phyloP scores from a whole-genome alignment of 1,284 basidiomycete genomes.

The Erythrobasidium hasegawianum region DNA sequence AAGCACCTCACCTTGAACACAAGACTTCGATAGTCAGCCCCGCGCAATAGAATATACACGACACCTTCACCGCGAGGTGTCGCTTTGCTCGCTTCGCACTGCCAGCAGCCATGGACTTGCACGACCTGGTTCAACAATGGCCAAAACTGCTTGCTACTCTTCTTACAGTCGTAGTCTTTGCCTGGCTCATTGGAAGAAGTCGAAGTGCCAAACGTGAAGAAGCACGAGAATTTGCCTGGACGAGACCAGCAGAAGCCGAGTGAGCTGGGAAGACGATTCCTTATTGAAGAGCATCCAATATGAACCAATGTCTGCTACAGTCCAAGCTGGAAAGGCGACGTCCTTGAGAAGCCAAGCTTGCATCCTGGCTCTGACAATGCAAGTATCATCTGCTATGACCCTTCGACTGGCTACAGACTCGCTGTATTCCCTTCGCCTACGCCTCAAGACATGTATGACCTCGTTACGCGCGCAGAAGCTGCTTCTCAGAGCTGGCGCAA shows the following conservation, averaged over 20 bases:
- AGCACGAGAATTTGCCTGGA: slow-evolving; percentile 6
- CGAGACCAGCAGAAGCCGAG: slow-evolving; percentile 20
- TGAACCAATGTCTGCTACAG: slow-evolving; percentile 4
- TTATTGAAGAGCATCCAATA: neutral
- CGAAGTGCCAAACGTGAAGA: neutral
- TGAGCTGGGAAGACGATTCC: neutral
- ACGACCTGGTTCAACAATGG: no score
- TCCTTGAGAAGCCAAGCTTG: slow-evolving; percentile 5
- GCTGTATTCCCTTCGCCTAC: slow-evolving; percentile 64
- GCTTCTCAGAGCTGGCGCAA: slow-evolving; percentile 70
- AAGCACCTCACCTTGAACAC: no score
- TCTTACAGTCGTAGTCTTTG: neutral
- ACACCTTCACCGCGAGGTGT: no score
- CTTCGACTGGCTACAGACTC: slow-evolving; percentile 22
- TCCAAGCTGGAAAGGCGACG: slow-evolving; percentile 22
- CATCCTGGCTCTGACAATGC: slow-evolving; percentile 6
- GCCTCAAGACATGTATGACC: slow-evolving; percentile 62
- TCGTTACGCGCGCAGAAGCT: slow-evolving; percentile 62
- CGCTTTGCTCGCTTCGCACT: no score
- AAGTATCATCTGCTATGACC: slow-evolving; percentile 25
- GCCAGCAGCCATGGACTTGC: no score
- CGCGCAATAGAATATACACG: no score
- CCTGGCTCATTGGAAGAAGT: neutral
- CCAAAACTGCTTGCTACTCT: neutral
- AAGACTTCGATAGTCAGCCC: no score